Conservation (phyloP, 169 alveolate genomes). For the Eimeria acervulina region DNA sequence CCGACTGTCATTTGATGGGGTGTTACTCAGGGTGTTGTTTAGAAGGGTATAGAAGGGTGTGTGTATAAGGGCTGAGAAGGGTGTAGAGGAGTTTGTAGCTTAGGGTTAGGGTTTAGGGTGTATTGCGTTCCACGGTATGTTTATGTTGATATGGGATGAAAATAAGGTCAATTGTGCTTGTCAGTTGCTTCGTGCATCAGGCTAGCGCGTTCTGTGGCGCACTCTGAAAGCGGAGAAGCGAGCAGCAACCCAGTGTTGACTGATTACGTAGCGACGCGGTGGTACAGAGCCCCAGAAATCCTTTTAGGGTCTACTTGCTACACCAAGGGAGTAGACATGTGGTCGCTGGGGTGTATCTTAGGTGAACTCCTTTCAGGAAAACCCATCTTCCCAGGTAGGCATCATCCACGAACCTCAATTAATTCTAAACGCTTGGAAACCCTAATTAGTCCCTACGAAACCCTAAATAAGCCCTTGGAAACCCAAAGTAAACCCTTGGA, state of each 20-base stretch:
- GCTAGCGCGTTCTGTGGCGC: slow-evolving; percentile 83
- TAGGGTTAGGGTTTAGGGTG: slow-evolving; percentile 23
- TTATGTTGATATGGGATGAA: no score
- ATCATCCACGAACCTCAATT: no score
- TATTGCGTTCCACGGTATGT: neutral
- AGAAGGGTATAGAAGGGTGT: no score
- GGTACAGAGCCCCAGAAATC: slow-evolving; percentile 98
- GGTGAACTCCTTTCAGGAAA: slow-evolving; percentile 98
- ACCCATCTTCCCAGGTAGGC: slow-evolving; percentile 99
- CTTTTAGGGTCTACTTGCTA: slow-evolving; percentile 96
- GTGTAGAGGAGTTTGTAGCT: neutral
- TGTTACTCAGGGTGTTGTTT: no score
- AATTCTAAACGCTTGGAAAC: slow-evolving; percentile 2
- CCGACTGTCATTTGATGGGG: no score
- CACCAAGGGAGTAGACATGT: slow-evolving; percentile 99
- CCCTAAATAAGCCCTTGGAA: neutral
- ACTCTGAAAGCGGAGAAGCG: slow-evolving; percentile 44
- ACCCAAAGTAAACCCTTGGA: neutral
- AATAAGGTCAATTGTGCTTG: no score
- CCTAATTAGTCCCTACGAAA: neutral
- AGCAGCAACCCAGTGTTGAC: slow-evolving; percentile 88
- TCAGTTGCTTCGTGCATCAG: neutral
- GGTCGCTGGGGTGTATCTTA: slow-evolving; percentile 99
- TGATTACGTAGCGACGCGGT: slow-evolving; percentile 92
- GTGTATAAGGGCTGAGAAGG: neutral